A percentile compares a stretch with the other conserved stretches of the same genome.
These are phyloP conservation scores for Ruellia speciosa DNA, from an alignment of 305 asterid genomes.

Conservation along the genomic window DNA sequence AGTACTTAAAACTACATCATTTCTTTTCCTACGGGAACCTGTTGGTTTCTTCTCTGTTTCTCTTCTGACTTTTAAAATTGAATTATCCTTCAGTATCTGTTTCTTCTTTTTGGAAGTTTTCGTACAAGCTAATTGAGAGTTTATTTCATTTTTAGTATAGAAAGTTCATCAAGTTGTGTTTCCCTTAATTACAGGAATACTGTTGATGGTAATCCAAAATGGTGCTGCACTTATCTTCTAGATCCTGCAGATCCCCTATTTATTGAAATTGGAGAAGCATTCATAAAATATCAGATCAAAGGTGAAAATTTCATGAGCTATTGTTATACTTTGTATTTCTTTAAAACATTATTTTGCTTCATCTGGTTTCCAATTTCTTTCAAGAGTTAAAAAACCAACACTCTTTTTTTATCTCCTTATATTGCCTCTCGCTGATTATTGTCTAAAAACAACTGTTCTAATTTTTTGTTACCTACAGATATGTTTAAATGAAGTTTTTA, in stretches of 20 bases:
- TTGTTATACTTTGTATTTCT: conserved; percentile 16
- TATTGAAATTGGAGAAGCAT: conserved; percentile 78
- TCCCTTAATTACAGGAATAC: conserved; percentile 61
- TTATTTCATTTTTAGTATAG: conserved; percentile 3
- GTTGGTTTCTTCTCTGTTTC: too few species aligned
- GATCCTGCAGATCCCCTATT: conserved; percentile 91
- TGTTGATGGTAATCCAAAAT: conserved; percentile 64
- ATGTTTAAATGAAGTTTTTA: too few species aligned
- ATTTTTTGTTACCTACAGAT: too few species aligned
- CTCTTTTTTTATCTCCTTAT: too few species aligned
- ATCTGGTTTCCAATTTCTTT: too few species aligned
- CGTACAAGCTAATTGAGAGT: neutral
- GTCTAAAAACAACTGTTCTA: too few species aligned
- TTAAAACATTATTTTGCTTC: neutral
- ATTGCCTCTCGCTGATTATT: too few species aligned
- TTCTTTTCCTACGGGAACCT: neutral
- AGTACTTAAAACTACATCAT: neutral
- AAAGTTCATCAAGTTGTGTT: neutral
- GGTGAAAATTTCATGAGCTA: conserved; percentile 30
- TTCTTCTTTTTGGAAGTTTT: neutral
- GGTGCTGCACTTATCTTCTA: conserved; percentile 97
- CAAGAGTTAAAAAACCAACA: too few species aligned
- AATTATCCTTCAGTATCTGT: too few species aligned
- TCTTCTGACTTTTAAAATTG: too few species aligned
- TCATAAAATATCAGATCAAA: conserved; percentile 58